A percentile compares a stretch with the other conserved stretches of the same genome.
These are phyloP conservation scores for Suillus luteus DNA, from an alignment of 768 basidiomycete species.

Conservation along the genomic window DNA sequence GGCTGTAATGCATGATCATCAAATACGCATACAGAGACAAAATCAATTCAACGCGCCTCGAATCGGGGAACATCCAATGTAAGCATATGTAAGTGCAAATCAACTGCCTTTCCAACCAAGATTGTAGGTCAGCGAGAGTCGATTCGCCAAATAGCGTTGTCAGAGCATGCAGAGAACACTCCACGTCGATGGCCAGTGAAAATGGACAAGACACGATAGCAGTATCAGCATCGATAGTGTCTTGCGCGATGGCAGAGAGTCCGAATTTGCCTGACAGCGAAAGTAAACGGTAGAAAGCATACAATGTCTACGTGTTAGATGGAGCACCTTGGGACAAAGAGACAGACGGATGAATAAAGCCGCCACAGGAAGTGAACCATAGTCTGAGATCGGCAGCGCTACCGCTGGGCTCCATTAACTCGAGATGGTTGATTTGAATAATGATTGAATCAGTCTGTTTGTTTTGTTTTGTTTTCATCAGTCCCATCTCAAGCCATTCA, in stretches of 20 bases:
- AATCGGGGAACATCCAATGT: constrained; percentile 54
- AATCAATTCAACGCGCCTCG: constrained; percentile 33
- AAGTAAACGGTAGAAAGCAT: constrained; percentile 16
- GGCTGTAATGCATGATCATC: constrained; percentile 16
- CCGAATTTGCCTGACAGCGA: constrained; percentile 44
- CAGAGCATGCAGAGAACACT: constrained; percentile 47
- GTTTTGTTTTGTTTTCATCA: no score
- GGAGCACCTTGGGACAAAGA: constrained; percentile 49
- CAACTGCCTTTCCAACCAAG: constrained; percentile 66
- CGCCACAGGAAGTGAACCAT: constrained; percentile 55
- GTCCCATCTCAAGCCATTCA: no score
- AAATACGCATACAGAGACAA: constrained; percentile 9
- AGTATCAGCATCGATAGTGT: constrained; percentile 50
- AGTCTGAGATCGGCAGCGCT: constrained; percentile 34
- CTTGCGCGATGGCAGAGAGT: constrained; percentile 49
- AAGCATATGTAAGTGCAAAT: constrained; percentile 67
- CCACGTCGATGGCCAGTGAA: constrained; percentile 61
- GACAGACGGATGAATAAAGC: constrained; percentile 50
- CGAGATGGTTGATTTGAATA: neutral
- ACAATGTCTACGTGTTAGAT: constrained; percentile 2
- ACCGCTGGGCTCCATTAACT: neutral
- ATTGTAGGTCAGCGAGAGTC: constrained; percentile 21
- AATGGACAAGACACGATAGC: constrained; percentile 73
- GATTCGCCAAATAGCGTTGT: constrained; percentile 38
- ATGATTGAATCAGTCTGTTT: no score